Evolutionary conservation across 352 stramenopile genomes (phyloP), one percentile per base, ranked within the genome.

Genomic region (Saprolegnia diclina): DNA sequence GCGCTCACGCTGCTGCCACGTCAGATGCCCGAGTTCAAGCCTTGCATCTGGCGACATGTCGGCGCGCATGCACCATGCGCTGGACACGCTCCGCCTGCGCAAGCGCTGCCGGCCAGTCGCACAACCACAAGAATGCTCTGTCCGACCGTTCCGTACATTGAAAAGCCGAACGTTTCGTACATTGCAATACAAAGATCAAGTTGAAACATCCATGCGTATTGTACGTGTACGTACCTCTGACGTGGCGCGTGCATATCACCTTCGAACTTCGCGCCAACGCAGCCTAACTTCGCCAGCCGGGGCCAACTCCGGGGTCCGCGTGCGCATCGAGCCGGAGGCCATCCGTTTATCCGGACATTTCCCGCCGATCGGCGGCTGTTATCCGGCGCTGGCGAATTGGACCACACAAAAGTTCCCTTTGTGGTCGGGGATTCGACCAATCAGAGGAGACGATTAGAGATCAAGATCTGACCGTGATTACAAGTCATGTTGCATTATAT

Each of bases 311-410:
- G 29, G 29, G 29, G 42, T 14, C 11, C 3, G 18, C 2, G 42
- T 48, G 42, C 42, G 11, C 42, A 48, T n/a, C 13, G 42, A 14
- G 11, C 42, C 42, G 42, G 42, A 48, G 42, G 52, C 52, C 52
- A 59, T 59, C 35, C 52, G 52, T 59, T 59, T 59, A 59, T 59
- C 52, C 52, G 52, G 52, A 59, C 24, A 59, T 4, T 59, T 16
- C 35, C 13, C 1, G 19, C 1, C 35, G n/a, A 4, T 1, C 11
- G 24, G 4, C 13, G 24, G 52, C 11, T 3, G 13, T 16, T 59
- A 59, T 59, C 52, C 52, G 52, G 52, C 11, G 29, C 29, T 35
- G 29, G 29, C 29, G 29, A 35, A 5, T 35, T 35, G 29, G 35
- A 40, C 52, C 52, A 59, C 52, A 59, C 3, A 59, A 59, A 59